These are phyloP conservation scores for Crepidotus sp. DNA, from an alignment of 1,284 basidiomycete species.

Conservation along the genomic window DNA sequence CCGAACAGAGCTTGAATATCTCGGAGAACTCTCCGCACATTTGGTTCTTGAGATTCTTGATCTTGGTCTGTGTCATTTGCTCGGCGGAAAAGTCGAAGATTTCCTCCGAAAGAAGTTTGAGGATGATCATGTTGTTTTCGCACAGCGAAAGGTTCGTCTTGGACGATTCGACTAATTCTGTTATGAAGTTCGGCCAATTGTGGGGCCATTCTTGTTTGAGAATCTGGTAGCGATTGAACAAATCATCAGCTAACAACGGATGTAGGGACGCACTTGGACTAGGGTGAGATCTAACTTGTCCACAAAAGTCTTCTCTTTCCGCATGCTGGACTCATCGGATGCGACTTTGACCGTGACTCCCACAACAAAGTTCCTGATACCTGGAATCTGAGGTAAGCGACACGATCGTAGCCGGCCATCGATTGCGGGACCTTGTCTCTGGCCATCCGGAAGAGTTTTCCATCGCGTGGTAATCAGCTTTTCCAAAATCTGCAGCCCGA, in stretches of 20 bases:
- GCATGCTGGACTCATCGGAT: conserved; percentile 79
- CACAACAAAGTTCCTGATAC: conserved; percentile 96
- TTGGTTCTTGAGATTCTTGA: conserved; percentile 94
- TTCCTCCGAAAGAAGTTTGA: conserved; percentile 96
- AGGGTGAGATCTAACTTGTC: conserved; percentile 97
- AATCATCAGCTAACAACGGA: not conserved
- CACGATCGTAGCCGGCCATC: conserved; percentile 9
- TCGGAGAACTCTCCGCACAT: conserved; percentile 97
- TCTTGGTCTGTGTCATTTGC: conserved; percentile 98
- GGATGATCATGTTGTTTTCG: conserved; percentile 99
- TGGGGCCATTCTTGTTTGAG: conserved; percentile 99
- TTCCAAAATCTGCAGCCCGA: conserved; percentile 91
- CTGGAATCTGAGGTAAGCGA: conserved; percentile 31
- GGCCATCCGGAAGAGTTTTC: conserved; percentile 93
- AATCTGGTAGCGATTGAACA: conserved; percentile 50
- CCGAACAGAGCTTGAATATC: conserved; percentile 92
- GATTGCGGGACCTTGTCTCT: conserved; percentile 67
- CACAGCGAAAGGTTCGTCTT: conserved; percentile 94
- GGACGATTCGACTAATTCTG: conserved; percentile 95
- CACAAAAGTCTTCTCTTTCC: conserved; percentile 91
- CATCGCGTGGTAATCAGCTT: conserved; percentile 91
- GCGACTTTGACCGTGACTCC: conserved; percentile 89
- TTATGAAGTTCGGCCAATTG: conserved; percentile 98
- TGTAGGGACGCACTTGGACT: conserved; percentile 62
- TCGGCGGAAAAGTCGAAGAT: conserved; percentile 99